Percentiles rank a stretch among this genome's conserved stretches.
phyloP scores from a whole-genome alignment of 2,329 filamentous ascomycete genomes.

The Trichoderma guizhouense region DNA sequence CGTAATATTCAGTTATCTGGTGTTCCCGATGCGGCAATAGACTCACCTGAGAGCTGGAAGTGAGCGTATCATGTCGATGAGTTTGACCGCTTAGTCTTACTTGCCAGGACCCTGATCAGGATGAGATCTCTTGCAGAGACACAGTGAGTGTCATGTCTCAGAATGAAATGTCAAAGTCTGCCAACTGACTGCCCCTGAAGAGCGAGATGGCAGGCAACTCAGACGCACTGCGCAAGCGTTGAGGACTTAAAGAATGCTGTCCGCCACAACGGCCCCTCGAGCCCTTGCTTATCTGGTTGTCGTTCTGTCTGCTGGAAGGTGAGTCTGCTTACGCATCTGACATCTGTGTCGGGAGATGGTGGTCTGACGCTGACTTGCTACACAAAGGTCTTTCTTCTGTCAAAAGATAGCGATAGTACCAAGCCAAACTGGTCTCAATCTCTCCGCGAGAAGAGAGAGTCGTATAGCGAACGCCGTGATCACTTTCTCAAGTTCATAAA shows the following conservation, averaged over 20 bases:
- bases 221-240: conserved; percentile 54
- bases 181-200: conserved; percentile 37
- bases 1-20: background rate
- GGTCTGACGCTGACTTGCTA: background rate
- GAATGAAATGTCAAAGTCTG: background rate
- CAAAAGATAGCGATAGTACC: conserved; percentile 55
- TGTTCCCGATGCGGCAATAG: background rate
- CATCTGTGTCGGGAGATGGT: background rate
- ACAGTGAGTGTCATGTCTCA: conserved; percentile 29
- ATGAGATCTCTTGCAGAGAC: conserved; percentile 41
- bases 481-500: conserved; percentile 80
- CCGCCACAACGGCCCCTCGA: conserved; percentile 54
- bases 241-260: conserved; percentile 63
- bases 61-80: background rate
- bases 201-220: conserved; percentile 64
- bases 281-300: conserved; percentile 67
- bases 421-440: conserved; percentile 65
- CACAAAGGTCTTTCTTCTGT: conserved; percentile 72
- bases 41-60: background rate
- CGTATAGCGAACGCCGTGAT: conserved; percentile 68
- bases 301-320: conserved; percentile 94
- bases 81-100: background rate
- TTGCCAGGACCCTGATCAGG: conserved; percentile 11
- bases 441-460: conserved; percentile 64
- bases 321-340: conserved; percentile 3